phyloP scores from a whole-genome alignment of 352 stramenopile species.

The Pythium aquatile region DNA sequence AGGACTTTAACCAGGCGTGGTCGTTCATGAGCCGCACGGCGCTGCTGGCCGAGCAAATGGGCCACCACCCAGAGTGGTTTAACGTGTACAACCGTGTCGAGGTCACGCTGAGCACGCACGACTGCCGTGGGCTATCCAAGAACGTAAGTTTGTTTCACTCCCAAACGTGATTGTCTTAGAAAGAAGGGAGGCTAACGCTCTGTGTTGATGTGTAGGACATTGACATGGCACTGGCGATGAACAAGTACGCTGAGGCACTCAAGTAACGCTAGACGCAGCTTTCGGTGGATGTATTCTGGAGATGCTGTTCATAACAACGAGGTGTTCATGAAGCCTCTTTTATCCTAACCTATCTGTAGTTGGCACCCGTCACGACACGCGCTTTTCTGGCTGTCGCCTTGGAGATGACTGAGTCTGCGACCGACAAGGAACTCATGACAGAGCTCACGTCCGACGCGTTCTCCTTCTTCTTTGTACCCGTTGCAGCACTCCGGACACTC shows the following conservation, averaged over 20 bases:
- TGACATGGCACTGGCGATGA: slow-evolving; percentile 70
- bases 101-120: slow-evolving; percentile 96
- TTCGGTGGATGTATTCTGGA: not conserved
- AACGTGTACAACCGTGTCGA: slow-evolving; percentile 98
- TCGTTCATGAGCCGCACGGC: slow-evolving; percentile 77
- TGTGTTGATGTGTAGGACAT: slow-evolving; percentile 40
- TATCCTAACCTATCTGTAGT: slow-evolving; percentile 43
- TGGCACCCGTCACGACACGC: slow-evolving; percentile 37
- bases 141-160: slow-evolving; percentile 52
- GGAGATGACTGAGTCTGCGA: slow-evolving; percentile 78
- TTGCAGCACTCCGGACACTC: slow-evolving; percentile 57
- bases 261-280: slow-evolving; percentile 7
- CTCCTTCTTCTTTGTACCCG: slow-evolving; percentile 39
- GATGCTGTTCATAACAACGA: not conserved
- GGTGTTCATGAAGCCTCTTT: not conserved
- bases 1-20: slow-evolving; percentile 82
- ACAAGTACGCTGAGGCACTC: slow-evolving; percentile 51
- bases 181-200: no score
- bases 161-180: not conserved
- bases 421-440: slow-evolving; percentile 54
- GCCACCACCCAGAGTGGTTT: slow-evolving; percentile 99
- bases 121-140: slow-evolving; percentile 90
- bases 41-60: slow-evolving; percentile 83
- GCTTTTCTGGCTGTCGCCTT: slow-evolving; percentile 66
- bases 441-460: slow-evolving; percentile 56